phyloP scores from a whole-genome alignment of 2,329 filamentous ascomycete genomes.

The Nakataea oryzae region DNA sequence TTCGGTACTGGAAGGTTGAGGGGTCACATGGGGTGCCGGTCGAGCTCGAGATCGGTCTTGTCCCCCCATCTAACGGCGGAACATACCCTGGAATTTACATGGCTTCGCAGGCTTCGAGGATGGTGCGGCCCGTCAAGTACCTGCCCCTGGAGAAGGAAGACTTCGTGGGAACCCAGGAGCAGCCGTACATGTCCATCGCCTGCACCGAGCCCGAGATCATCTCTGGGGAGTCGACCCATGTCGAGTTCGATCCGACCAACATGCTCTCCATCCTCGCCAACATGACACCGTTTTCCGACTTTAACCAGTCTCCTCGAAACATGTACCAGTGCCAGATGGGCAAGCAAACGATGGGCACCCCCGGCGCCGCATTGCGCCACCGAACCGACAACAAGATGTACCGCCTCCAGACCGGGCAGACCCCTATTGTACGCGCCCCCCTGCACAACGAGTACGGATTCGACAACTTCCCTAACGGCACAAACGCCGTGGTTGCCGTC shows the following conservation, averaged over 20 bases:
- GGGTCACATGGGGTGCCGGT: constrained; percentile 70
- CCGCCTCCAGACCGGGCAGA: constrained; percentile 88
- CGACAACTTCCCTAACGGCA: constrained; percentile 96
- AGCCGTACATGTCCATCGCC: constrained; percentile 97
- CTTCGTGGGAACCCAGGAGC: constrained; percentile 85
- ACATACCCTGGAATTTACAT: constrained; percentile 95
- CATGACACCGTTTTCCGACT: constrained; percentile 97
- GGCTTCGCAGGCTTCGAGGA: constrained; percentile 73
- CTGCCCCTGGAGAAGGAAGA: constrained; percentile 78
- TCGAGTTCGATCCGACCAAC: constrained; percentile 89
- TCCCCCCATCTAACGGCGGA: constrained; percentile 80
- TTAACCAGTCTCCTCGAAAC: constrained; percentile 96
- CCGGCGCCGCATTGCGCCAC: constrained; percentile 72
- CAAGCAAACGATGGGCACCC: constrained; percentile 98
- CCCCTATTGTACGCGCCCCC: constrained; percentile 82
- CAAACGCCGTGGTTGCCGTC: constrained; percentile 90
- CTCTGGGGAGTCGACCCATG: constrained; percentile 83
- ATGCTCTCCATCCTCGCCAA: constrained; percentile 96
- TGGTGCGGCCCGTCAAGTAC: constrained; percentile 89
- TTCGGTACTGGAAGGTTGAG: constrained; percentile 93
- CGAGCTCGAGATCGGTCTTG: constrained; percentile 83
- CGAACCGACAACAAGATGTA: constrained; percentile 98
- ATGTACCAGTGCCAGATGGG: constrained; percentile 99
- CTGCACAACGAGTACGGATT: constrained; percentile 94
- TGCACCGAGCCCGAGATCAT: constrained; percentile 80